Evolutionary conservation across 352 stramenopile genomes (phyloP).

Genomic region (Pythium chondricola): DNA sequence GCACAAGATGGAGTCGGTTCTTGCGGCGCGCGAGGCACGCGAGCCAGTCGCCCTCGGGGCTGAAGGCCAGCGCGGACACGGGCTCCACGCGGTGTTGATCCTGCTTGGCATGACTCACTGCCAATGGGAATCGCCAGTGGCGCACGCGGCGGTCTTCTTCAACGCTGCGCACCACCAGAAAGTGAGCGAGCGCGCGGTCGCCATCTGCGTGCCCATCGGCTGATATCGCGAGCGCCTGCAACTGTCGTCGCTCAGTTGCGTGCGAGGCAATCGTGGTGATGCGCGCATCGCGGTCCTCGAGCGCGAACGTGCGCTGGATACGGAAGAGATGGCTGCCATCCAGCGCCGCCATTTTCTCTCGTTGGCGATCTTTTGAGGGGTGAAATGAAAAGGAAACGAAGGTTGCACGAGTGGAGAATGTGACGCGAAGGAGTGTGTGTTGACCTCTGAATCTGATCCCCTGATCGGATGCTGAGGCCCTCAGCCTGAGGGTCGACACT

Average conservation of each 20-base stretch:
- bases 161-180: constrained; percentile 62
- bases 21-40: constrained; percentile 64
- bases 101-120: constrained; percentile 53
- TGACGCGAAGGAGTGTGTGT: no score
- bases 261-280: constrained; percentile 65
- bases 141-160: constrained; percentile 67
- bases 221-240: constrained; percentile 53
- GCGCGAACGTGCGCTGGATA: constrained; percentile 61
- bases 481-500: no score
- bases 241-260: constrained; percentile 64
- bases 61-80: constrained; percentile 68
- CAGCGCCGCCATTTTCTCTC: no score
- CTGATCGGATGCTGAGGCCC: no score
- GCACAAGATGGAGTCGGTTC: constrained; percentile 73
- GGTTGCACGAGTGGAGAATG: no score
- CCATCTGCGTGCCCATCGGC: constrained; percentile 1
- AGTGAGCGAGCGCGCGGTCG: constrained; percentile 25
- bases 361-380: no score
- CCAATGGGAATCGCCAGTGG: constrained; percentile 66
- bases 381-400: no score
- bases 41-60: constrained; percentile 83
- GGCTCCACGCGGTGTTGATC: constrained; percentile 37
- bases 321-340: constrained; percentile 65
- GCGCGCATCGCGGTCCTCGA: constrained; percentile 12
- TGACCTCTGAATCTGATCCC: no score